A percentile compares a stretch with the other conserved stretches of the same genome.
Evolutionary conservation across 2,329 filamentous ascomycete genomes (phyloP).

Genomic region (Aspergillus sp.): DNA sequence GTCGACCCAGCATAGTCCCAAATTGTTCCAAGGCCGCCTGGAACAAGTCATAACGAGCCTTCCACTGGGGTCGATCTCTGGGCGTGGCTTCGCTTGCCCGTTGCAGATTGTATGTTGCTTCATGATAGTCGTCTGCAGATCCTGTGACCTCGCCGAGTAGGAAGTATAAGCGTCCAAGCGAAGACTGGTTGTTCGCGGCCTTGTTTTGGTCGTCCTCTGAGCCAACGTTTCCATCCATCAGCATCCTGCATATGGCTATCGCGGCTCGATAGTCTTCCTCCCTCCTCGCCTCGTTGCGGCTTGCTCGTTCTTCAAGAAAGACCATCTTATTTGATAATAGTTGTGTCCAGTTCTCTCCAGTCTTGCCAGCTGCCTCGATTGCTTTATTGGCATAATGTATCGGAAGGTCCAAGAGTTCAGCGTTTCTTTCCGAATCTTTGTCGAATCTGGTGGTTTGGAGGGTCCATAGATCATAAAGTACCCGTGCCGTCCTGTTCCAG

Average conservation of each 20-base stretch:
- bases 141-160: not conserved
- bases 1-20: not conserved
- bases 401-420: not conserved
- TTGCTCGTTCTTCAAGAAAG: not conserved
- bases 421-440: not conserved
- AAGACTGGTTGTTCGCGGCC: not conserved
- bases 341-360: too few species aligned
- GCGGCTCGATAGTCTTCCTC: not conserved
- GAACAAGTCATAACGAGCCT: not conserved
- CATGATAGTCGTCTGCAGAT: not conserved
- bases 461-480: not conserved
- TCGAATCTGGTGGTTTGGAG: not conserved
- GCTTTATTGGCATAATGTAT: not conserved
- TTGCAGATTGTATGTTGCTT: slow-evolving; percentile 6
- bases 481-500: not conserved
- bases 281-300: not conserved
- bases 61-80: not conserved
- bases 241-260: not conserved
- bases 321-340: not conserved
- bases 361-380: not conserved
- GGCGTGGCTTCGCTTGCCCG: slow-evolving; percentile 3
- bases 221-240: not conserved
- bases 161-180: slow-evolving; percentile 1
- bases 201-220: not conserved
- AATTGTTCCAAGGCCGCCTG: not conserved